Evolutionary conservation across 2,329 filamentous ascomycete species (phyloP), one percentile per base, ranked within the genome.

Genomic region (Pseudocercospora pini-densiflorae): DNA sequence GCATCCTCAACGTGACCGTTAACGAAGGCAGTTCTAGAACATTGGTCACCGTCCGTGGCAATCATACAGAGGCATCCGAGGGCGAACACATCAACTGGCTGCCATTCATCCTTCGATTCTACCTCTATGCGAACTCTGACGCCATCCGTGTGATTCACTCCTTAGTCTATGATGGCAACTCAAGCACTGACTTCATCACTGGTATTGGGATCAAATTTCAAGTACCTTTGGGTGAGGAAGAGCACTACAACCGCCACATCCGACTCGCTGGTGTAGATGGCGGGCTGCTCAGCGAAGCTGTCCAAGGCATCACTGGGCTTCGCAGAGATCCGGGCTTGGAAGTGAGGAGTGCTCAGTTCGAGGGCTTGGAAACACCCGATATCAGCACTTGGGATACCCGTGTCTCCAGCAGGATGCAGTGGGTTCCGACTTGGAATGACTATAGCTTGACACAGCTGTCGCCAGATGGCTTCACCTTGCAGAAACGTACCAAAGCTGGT

Each of bases 221-320:
- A 9, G 82, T 89, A 0, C 87, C 87, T 0, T 78, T 89, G 0
- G 77, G 77, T 1, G 81, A 77, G 0, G 83, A 87, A 43, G 80
- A 87, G 65, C 72, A 85, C 6, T 88, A 88, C 72, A 82, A 90
- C 73, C 85, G 87, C 2, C 87, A 89, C 63, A 74, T 89, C 5
- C 79, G 87, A 8, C 79, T 89, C 21, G 83, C 85, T 0, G 86
- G 87, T 12, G 81, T 83, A 0, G 81, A 85, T 2, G 85, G 85
- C 0, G 87, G 87, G 0, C 74, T 89, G 6, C 77, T 90, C 0
- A 82, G 80, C 21, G 88, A 90, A 72, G 85, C 85, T 0, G 85
- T 89, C 0, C 83, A 88, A 70, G 87, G 87, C 1, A 80, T 90
- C 12, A 88, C 87, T 0, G 88, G 88, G 0, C 77, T 89, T 3